Percentiles rank a stretch among this genome's conserved stretches.
Evolutionary conservation across 164 flowering plant species (phyloP).

Genomic region (Dillenia suffruticosa): DNA sequence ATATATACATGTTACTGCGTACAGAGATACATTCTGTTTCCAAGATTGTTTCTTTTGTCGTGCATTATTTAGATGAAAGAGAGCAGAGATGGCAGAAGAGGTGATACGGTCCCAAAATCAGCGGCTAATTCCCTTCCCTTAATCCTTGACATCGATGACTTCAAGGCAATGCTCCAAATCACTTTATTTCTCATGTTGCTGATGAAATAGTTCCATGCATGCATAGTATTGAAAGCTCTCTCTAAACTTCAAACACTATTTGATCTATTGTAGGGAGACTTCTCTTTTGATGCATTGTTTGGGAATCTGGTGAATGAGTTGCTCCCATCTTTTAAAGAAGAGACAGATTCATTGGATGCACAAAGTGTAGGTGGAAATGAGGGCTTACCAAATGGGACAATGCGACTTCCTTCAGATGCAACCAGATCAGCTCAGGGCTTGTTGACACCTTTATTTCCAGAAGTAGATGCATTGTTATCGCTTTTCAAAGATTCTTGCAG

Average conservation of each 20-base stretch:
- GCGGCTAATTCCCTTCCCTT: slow-evolving; percentile 60
- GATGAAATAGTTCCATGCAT: background rate
- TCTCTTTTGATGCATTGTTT: slow-evolving; percentile 95
- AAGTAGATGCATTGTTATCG: slow-evolving; percentile 75
- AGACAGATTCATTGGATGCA: slow-evolving; percentile 63
- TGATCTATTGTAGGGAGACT: slow-evolving; percentile 65
- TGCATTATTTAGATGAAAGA: slow-evolving; percentile 60
- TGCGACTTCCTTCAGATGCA: slow-evolving; percentile 46
- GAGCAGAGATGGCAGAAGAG: slow-evolving; percentile 41
- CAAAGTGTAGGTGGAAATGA: slow-evolving; percentile 46
- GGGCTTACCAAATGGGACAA: slow-evolving; percentile 58
- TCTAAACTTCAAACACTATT: background rate
- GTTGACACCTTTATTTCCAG: slow-evolving; percentile 74
- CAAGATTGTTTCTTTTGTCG: background rate
- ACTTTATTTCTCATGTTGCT: background rate
- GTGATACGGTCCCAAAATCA: slow-evolving; percentile 27
- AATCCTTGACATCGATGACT: slow-evolving; percentile 82
- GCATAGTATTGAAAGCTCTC: background rate
- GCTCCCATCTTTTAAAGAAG: slow-evolving; percentile 81
- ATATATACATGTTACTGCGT: too few relatives aligned
- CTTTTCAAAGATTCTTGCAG: slow-evolving; percentile 83
- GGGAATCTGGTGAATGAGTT: slow-evolving; percentile 87
- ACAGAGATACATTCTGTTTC: too few relatives aligned
- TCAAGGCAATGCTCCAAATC: slow-evolving; percentile 56
- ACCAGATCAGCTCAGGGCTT: slow-evolving; percentile 44